Conservation (phyloP, 1,284 basidiomycete genomes). For the Ceratobasidium theobromae region DNA sequence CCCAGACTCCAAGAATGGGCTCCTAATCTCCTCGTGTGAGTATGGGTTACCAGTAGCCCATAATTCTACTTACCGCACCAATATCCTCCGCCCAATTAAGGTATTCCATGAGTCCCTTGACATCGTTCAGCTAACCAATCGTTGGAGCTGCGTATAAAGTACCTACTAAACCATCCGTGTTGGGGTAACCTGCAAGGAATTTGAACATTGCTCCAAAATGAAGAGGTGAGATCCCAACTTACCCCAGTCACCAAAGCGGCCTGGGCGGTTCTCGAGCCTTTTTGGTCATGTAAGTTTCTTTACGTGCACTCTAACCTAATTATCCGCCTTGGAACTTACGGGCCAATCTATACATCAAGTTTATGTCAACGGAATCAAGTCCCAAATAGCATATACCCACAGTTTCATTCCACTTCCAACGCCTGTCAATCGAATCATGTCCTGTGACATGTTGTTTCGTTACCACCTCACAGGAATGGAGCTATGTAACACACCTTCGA, state of each 20-base stretch:
- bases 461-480: not conserved
- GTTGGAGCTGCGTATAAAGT: not conserved
- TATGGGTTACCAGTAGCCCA: not conserved
- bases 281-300: not conserved
- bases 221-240: not conserved
- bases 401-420: constrained; percentile 72
- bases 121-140: constrained; percentile 40
- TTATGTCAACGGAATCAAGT: constrained; percentile 35
- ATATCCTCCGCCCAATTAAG: constrained; percentile 65
- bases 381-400: constrained; percentile 45
- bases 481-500: constrained; percentile 45
- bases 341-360: not conserved
- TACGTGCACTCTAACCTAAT: not conserved
- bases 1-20: constrained; percentile 32
- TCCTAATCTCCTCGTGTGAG: not conserved
- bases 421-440: constrained; percentile 47
- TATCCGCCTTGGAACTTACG: not conserved
- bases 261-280: constrained; percentile 49
- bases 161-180: constrained; percentile 56
- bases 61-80: constrained; percentile 28
- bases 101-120: constrained; percentile 60
- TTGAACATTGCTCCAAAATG: not conserved
- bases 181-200: constrained; percentile 52
- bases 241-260: constrained; percentile 58
- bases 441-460: not conserved